Conservation (phyloP, 2,329 filamentous ascomycete species). For the Ambrosiella beaveri region DNA sequence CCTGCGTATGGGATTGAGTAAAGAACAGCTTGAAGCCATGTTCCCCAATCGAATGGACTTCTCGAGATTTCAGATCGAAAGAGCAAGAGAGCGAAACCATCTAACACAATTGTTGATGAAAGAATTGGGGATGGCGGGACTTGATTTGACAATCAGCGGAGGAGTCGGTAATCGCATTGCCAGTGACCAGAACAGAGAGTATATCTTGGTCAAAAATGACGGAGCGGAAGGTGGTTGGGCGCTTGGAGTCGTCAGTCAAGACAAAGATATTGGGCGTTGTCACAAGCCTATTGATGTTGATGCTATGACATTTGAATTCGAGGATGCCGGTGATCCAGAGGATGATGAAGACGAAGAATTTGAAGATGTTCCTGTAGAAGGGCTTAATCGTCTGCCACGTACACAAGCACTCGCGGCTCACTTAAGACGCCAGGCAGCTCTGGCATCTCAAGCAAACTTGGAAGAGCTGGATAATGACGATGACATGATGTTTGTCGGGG, state of each 20-base stretch:
- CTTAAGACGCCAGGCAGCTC: constrained; percentile 18
- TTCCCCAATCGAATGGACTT: constrained; percentile 97
- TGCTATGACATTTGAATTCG: constrained; percentile 38
- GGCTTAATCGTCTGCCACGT: constrained; percentile 68
- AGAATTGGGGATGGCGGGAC: constrained; percentile 72
- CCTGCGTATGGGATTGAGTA: constrained; percentile 86
- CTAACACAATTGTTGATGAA: constrained; percentile 90
- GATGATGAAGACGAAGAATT: constrained; percentile 65
- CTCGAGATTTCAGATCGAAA: constrained; percentile 87
- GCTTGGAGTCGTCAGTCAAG: constrained; percentile 75
- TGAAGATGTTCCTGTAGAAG: constrained; percentile 84
- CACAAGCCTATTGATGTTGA: constrained; percentile 92
- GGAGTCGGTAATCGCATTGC: constrained; percentile 50
- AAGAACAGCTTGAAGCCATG: constrained; percentile 91
- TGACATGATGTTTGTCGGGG: constrained; percentile 38
- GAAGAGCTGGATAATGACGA: constrained; percentile 21
- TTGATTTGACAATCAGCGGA: constrained; percentile 46
- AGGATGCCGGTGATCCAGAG: constrained; percentile 35
- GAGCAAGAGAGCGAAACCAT: constrained; percentile 82
- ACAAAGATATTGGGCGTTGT: constrained; percentile 59
- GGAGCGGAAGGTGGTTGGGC: constrained; percentile 93
- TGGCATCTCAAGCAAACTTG: constrained; percentile 14
- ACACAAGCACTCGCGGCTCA: constrained; percentile 4
- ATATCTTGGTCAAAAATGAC: constrained; percentile 90
- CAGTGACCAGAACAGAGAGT: constrained; percentile 79